Base-by-base conservation (phyloP, 2,329 filamentous ascomycete species). In the Exophiala viscosa region DNA sequence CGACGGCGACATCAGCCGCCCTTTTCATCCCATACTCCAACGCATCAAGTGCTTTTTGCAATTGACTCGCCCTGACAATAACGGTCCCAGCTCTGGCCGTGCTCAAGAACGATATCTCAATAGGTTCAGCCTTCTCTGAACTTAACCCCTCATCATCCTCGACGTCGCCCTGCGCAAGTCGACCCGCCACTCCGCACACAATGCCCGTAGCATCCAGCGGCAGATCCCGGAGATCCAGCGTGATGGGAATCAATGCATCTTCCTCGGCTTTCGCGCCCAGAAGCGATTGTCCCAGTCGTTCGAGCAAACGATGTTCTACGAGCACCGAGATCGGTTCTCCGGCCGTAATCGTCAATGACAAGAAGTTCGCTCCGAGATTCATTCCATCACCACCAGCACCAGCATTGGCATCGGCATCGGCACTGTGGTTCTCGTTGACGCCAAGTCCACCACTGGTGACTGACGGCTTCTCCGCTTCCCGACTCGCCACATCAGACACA, bases 201-300 rank as follows among this genome's bases (percentile, higher is more conserved):
- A 99, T 96, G 17, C 92, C 92, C 0, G 91, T 95, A 6, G 90
- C 90, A 68, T 96, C 90, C 38, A 92, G 79, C 0, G 92, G 88
- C 36, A 97, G 74, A 38, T 83, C 83, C 15, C 82, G 83, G 20
- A 99, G 78, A 63, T 97, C 90, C 3, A 99, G 79, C 53, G 90
- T 92, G 62, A 99, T 93, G 1, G 93, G 90, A 1, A 95, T 83
- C 32, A 91, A 77, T 53, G 82, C 83, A 60, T 84, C 84, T 42
- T 73, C 71, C 14, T 45, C 47, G 13, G 47, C 50, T 39, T 82
- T 88, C 55, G 85, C 81, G 10, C 89, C 90, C 0, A 96, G 81
- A 1, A 97, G 74, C 0, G 89, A 57, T 11, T 33, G 45, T 32
- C 59, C 60, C 7, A 63, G 50, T 5, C 58, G 59, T 5, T 50